Evolutionary conservation across 192 early-diverging fungal genomes (phyloP).

Genomic region (Coemansia sp.): DNA sequence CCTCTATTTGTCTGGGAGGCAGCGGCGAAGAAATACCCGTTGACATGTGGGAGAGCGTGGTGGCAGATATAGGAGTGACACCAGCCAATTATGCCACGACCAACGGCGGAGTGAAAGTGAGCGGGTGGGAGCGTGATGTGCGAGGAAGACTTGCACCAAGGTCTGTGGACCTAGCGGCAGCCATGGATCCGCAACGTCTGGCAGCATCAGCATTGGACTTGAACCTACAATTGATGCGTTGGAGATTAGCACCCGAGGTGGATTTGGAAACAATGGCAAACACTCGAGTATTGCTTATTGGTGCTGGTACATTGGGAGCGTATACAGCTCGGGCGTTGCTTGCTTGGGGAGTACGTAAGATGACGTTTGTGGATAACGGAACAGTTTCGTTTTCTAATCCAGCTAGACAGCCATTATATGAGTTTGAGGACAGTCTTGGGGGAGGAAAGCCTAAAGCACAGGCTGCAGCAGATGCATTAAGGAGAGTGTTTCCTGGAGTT

Average conservation of each 20-base stretch:
- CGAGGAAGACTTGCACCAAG: conserved; percentile 77
- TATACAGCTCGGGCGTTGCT: conserved; percentile 83
- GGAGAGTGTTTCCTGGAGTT: conserved; percentile 75
- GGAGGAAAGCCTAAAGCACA: conserved; percentile 85
- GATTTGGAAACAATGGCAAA: conserved; percentile 74
- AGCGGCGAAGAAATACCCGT: too few relatives aligned
- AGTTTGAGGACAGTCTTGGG: conserved; percentile 82
- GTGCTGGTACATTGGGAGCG: conserved; percentile 92
- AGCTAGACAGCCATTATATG: conserved; percentile 89
- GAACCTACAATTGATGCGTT: conserved; percentile 96
- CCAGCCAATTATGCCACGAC: conserved; percentile 3
- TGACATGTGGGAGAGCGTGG: conserved; percentile 33
- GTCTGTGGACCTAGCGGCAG: conserved; percentile 72
- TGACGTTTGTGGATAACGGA: conserved; percentile 93
- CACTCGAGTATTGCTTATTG: conserved; percentile 82
- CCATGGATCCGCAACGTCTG: conserved; percentile 86
- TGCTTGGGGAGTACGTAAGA: conserved; percentile 91
- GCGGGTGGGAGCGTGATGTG: conserved; percentile 92
- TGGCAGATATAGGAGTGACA: conserved; percentile 28
- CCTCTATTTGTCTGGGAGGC: conserved; percentile 5
- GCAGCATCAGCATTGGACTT: conserved; percentile 89
- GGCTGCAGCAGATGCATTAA: conserved; percentile 76
- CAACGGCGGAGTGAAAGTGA: conserved; percentile 42
- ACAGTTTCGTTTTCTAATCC: conserved; percentile 95
- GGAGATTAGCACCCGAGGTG: conserved; percentile 83